These are phyloP conservation scores for Schizophyllum amplum DNA, from an alignment of 1,284 basidiomycete species.

Conservation along the genomic window DNA sequence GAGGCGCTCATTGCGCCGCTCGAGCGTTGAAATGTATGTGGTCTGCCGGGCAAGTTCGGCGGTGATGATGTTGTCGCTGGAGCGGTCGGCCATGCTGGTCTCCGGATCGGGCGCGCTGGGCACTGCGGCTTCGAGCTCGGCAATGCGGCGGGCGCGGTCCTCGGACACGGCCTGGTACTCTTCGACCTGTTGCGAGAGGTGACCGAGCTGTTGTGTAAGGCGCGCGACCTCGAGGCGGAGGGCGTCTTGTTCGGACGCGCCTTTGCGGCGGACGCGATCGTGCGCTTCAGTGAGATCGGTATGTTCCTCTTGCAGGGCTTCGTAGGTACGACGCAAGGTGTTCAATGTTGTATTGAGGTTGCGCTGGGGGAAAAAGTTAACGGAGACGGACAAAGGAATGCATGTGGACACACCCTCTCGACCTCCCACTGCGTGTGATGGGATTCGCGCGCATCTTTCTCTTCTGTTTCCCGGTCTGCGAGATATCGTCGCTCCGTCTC, in stretches of 20 bases:
- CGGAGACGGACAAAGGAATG: not conserved
- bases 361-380: slow-evolving; percentile 18
- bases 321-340: slow-evolving; percentile 43
- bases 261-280: not conserved
- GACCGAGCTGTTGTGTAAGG: slow-evolving; percentile 33
- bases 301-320: slow-evolving; percentile 47
- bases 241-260: slow-evolving; percentile 3
- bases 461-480: slow-evolving; percentile 47
- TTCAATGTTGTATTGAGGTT: slow-evolving; percentile 36
- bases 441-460: slow-evolving; percentile 50
- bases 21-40: slow-evolving; percentile 50
- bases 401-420: slow-evolving; percentile 41
- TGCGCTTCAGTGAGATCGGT: slow-evolving; percentile 14
- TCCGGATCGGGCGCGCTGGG: slow-evolving; percentile 16
- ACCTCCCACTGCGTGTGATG: slow-evolving; percentile 38
- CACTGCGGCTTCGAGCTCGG: slow-evolving; percentile 33
- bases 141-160: slow-evolving; percentile 31
- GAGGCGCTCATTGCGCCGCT: slow-evolving; percentile 54
- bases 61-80: slow-evolving; percentile 37
- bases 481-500: slow-evolving; percentile 61
- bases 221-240: slow-evolving; percentile 26
- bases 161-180: slow-evolving; percentile 32
- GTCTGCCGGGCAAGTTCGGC: slow-evolving; percentile 60
- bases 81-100: slow-evolving; percentile 33
- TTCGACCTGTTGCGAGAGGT: slow-evolving; percentile 37